A percentile compares a stretch with the other conserved stretches of the same genome.
Conservation (phyloP, 2,329 filamentous ascomycete genomes). For the Aspergillus novoparasiticus region DNA sequence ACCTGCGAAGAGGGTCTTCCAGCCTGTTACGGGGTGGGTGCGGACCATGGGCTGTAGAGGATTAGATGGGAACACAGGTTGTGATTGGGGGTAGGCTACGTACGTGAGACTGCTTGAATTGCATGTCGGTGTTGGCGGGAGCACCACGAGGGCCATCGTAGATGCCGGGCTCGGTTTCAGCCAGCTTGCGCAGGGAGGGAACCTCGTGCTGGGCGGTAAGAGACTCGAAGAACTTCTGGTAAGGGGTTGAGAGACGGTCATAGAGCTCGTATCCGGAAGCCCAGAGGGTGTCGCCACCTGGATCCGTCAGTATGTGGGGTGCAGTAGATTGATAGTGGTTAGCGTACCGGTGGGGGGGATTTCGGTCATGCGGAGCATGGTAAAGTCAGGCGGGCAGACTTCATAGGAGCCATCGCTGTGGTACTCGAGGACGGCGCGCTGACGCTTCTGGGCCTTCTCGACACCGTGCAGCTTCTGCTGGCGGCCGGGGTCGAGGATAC, state of each 20-base stretch:
- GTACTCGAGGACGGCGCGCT: background rate
- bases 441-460: background rate
- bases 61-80: background rate
- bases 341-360: slow-evolving; percentile 34
- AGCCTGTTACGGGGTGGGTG: background rate
- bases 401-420: slow-evolving; percentile 3
- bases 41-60: background rate
- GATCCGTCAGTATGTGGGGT: background rate
- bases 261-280: slow-evolving; percentile 45
- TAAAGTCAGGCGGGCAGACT: background rate
- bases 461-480: background rate
- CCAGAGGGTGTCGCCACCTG: slow-evolving; percentile 41
- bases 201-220: slow-evolving; percentile 31
- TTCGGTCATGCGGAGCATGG: slow-evolving; percentile 29
- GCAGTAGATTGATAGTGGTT: background rate
- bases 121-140: background rate
- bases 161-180: background rate
- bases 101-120: background rate
- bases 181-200: background rate
- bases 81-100: background rate
- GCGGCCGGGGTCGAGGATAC: background rate
- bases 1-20: background rate
- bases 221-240: slow-evolving; percentile 38
- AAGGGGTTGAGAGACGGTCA: slow-evolving; percentile 41
- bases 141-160: background rate